These are phyloP conservation scores for Aspergillus conjunctus DNA, from an alignment of 495 filamentous ascomycete species.

Conservation along the genomic window DNA sequence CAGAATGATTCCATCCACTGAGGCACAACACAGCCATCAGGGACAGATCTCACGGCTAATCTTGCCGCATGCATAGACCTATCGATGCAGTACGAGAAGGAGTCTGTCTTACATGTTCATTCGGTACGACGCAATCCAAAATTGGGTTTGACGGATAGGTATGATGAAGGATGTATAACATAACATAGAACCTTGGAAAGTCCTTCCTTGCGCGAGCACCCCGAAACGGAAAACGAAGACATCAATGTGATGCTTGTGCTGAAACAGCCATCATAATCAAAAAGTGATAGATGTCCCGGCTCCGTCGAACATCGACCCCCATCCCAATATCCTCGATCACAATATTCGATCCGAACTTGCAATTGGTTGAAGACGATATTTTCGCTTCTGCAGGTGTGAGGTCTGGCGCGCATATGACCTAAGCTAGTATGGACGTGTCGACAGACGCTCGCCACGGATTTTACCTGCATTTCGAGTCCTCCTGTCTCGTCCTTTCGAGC, in stretches of 20 bases:
- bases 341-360: not conserved
- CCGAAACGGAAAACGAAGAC: not conserved
- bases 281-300: not conserved
- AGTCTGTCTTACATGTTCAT: constrained; percentile 6
- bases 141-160: not conserved
- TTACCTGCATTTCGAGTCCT: no score
- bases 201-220: not conserved
- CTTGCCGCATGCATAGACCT: constrained; percentile 15
- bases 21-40: constrained; percentile 4
- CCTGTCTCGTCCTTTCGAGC: not conserved
- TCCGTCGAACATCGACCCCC: not conserved
- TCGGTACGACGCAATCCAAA: not conserved
- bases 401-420: constrained; percentile 3
- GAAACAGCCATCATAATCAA: not conserved
- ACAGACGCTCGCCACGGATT: no score
- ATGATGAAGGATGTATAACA: not conserved
- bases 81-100: constrained; percentile 1
- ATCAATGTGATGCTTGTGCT: not conserved
- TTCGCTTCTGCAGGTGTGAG: not conserved
- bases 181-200: no score
- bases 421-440: not conserved
- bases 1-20: no score
- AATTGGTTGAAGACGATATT: not conserved
- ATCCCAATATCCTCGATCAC: not conserved
- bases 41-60: constrained; percentile 17